Percentiles rank a stretch among this genome's conserved stretches.
These are phyloP conservation scores for Toxoplasma gondii DNA, from an alignment of 169 alveolate genomes.

Conservation along the genomic window DNA sequence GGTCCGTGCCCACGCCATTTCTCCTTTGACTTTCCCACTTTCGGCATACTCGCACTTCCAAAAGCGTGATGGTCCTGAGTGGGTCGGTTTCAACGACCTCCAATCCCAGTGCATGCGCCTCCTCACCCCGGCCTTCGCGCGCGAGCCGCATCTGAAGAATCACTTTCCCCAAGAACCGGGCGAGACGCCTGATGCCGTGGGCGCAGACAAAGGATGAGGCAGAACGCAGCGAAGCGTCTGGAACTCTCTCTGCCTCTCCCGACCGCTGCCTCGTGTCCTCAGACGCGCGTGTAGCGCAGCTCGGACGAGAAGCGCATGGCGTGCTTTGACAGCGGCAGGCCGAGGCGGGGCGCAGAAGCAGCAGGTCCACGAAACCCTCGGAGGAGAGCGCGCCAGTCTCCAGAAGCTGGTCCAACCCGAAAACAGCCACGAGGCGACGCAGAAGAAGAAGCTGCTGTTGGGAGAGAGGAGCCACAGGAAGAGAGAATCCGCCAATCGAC, in stretches of 20 bases:
- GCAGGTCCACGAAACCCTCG: not conserved
- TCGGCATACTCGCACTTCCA: not conserved
- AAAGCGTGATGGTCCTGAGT: not conserved
- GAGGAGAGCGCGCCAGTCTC: slow-evolving; percentile 44
- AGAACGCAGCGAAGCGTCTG: not conserved
- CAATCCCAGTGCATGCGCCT: not conserved
- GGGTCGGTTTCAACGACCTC: not conserved
- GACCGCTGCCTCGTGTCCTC: not conserved
- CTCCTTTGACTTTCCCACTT: not conserved
- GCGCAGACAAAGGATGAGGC: not conserved
- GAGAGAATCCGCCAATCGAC: not conserved
- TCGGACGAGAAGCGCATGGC: not conserved
- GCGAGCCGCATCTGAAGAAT: not conserved
- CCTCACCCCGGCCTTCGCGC: not conserved
- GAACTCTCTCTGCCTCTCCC: not conserved
- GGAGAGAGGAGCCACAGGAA: slow-evolving; percentile 19
- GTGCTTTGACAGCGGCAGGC: not conserved
- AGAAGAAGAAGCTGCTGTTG: slow-evolving; percentile 68
- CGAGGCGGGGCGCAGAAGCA: not conserved
- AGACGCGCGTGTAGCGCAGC: not conserved
- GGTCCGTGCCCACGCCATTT: not conserved
- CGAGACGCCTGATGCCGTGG: not conserved
- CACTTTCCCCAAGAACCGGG: not conserved
- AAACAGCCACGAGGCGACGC: slow-evolving; percentile 60
- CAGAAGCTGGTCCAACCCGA: slow-evolving; percentile 60